phyloP scores from a whole-genome alignment of 1,139 yeast genomes.

The Debaryomycetaceae sp. region DNA sequence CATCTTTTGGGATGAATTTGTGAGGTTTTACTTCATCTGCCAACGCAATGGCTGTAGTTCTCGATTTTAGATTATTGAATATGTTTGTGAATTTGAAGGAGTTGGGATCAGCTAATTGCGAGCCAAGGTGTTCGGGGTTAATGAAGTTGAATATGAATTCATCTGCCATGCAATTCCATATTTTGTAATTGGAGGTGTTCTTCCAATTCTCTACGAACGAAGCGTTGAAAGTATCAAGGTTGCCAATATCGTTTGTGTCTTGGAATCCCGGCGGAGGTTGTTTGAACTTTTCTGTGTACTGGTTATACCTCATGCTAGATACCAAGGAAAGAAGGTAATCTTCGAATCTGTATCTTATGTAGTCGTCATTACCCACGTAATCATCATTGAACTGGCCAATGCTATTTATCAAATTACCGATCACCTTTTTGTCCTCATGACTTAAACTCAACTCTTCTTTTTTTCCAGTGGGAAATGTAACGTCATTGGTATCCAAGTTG shows the following conservation, averaged over 20 bases:
- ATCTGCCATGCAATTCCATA: conserved; percentile 75
- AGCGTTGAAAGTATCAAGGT: conserved; percentile 41
- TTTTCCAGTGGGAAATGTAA: conserved; percentile 45
- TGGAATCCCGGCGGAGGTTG: conserved; percentile 46
- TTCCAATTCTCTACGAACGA: conserved; percentile 66
- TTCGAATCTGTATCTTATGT: conserved; percentile 82
- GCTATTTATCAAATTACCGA: conserved; percentile 37
- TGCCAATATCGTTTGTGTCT: conserved; percentile 23
- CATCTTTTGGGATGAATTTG: conserved; percentile 12
- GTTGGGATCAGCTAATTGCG: conserved; percentile 19
- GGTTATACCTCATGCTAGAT: conserved; percentile 67
- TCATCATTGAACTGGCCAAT: conserved; percentile 15
- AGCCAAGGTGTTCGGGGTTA: conserved; percentile 68
- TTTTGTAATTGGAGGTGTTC: conserved; percentile 58
- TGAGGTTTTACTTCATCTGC: conserved; percentile 11
- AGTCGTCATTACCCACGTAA: conserved; percentile 79
- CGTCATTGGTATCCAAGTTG: conserved; percentile 34
- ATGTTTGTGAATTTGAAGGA: conserved; percentile 22
- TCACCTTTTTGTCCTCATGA: conserved; percentile 70
- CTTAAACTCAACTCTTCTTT: conserved; percentile 51
- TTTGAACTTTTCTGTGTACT: conserved; percentile 46
- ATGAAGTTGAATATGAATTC: conserved; percentile 86
- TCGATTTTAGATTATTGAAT: conserved; percentile 23
- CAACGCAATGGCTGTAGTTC: conserved; percentile 4
- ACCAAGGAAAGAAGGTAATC: conserved; percentile 79